phyloP scores from a whole-genome alignment of 768 basidiomycete genomes.

The Mycena galopus region DNA sequence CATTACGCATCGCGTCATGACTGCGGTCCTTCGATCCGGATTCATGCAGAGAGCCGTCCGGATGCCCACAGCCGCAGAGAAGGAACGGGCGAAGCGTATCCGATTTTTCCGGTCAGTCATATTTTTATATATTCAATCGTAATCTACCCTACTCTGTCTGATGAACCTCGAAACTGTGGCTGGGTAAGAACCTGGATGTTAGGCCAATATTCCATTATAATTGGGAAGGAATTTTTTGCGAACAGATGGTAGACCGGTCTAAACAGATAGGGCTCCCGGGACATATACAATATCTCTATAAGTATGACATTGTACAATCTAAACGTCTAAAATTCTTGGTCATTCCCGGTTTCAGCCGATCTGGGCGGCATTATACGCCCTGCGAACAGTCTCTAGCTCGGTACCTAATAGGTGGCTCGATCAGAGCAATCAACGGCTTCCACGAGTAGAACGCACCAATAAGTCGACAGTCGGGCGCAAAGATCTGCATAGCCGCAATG shows the following conservation, averaged over 20 bases:
- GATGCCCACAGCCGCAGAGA: too few relatives aligned
- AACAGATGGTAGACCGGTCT: not conserved
- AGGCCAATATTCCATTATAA: not conserved
- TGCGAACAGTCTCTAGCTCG: constrained; percentile 14
- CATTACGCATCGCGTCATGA: too few relatives aligned
- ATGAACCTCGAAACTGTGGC: too few relatives aligned
- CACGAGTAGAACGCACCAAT: constrained; percentile 12
- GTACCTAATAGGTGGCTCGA: not conserved
- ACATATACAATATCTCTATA: not conserved
- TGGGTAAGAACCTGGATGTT: too few relatives aligned
- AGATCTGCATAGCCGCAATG: constrained; percentile 19
- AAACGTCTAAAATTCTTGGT: not conserved
- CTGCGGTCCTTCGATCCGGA: too few relatives aligned
- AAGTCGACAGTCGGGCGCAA: constrained; percentile 12
- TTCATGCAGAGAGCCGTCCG: too few relatives aligned
- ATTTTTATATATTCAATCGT: too few relatives aligned
- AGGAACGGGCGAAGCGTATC: too few relatives aligned
- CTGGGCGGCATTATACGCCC: constrained; percentile 6
- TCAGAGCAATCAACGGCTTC: not conserved
- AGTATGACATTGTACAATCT: not conserved
- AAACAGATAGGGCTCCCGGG: too few relatives aligned
- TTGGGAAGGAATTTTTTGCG: not conserved
- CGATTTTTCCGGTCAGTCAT: too few relatives aligned
- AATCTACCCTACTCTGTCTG: too few relatives aligned
- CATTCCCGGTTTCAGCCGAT: not conserved